Evolutionary conservation across 2,329 filamentous ascomycete genomes (phyloP).

Genomic region (Diaporthe sp.): DNA sequence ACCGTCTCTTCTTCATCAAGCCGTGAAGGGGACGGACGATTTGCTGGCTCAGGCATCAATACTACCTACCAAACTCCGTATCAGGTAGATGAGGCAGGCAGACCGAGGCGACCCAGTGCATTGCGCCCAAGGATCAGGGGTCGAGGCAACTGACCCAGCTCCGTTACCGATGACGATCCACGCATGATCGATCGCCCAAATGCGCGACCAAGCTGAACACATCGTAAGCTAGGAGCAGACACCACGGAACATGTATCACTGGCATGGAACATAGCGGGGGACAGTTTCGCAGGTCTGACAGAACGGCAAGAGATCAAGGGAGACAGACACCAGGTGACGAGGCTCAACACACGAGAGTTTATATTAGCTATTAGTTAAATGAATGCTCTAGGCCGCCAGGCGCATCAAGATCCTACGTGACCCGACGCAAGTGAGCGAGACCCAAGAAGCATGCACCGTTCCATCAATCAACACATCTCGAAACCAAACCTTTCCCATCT

Average conservation of each 20-base stretch:
- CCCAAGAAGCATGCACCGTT: slow-evolving; percentile 31
- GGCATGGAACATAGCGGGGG: neutral
- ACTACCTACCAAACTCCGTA: slow-evolving; percentile 12
- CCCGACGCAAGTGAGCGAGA: neutral
- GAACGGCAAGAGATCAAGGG: neutral
- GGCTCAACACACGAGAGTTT: slow-evolving; percentile 49
- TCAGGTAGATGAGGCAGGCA: slow-evolving; percentile 24
- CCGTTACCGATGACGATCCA: slow-evolving; percentile 6
- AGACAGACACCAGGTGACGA: slow-evolving; percentile 35
- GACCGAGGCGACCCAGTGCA: slow-evolving; percentile 13
- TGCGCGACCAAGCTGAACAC: neutral
- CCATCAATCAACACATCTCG: slow-evolving; percentile 31
- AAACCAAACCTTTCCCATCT: slow-evolving; percentile 35
- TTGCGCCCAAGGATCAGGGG: slow-evolving; percentile 18
- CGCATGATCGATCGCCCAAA: slow-evolving; percentile 10
- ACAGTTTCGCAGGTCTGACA: neutral
- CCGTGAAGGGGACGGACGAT: neutral
- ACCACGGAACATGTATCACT: neutral
- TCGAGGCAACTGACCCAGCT: neutral
- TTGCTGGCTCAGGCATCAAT: slow-evolving; percentile 24
- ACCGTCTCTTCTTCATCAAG: neutral
- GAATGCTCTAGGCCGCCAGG: slow-evolving; percentile 33
- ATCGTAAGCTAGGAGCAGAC: too few relatives aligned
- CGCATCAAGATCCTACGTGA: slow-evolving; percentile 31
- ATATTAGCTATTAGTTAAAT: slow-evolving; percentile 50